Base-by-base conservation (phyloP, 2,329 filamentous ascomycete genomes). In the Magnaporthiopsis incrustans region DNA sequence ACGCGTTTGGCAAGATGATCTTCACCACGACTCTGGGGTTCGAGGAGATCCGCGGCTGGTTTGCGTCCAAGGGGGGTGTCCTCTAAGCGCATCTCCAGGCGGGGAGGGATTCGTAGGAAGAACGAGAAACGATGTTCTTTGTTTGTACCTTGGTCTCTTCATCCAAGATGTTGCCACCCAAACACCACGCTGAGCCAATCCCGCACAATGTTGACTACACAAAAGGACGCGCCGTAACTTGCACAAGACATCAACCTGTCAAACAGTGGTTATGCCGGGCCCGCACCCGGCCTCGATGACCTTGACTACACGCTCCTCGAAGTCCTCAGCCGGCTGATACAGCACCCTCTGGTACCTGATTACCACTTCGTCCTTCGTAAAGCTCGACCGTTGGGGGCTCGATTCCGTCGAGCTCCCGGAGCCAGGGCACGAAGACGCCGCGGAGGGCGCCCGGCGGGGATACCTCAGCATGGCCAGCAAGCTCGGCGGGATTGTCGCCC, bases 1-100 rank as follows among this genome's bases (percentile, higher is more conserved):
- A 70, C n/a, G 62, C 61, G 1, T 70, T 70, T 57, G 69, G 67
- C 3, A 68, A 67, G 50, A 69, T 70, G 58, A 53, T 70, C 50
- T 44, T 70, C n/a, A 67, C 67, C 30, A 65, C 66, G 3, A 30
- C 66, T 18, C 59, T 70, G 61, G 69, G 69, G 2, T 64, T 70
- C 33, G 68, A 70, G 25, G 68, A 69, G 63, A 65, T 68, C 6
- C 65, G 66, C 44, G 65, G 38, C 1, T 69, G 68, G 69, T 57
- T 70, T 58, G 65, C 61, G 4, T 58, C 53, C 4, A 63, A 63
- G 12, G 61, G 61, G 22, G 61, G 61, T 15, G 61, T 33, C 14
- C 57, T 63, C 22, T 63, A 27, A 63, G 22, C 12, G 3, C 25
- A 10, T 60, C 30, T 35, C 38, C 14, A 18, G 38, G 4, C 38